These are phyloP conservation scores for Diaporthe batatas DNA, from an alignment of 2,329 filamentous ascomycete species.

Conservation along the genomic window DNA sequence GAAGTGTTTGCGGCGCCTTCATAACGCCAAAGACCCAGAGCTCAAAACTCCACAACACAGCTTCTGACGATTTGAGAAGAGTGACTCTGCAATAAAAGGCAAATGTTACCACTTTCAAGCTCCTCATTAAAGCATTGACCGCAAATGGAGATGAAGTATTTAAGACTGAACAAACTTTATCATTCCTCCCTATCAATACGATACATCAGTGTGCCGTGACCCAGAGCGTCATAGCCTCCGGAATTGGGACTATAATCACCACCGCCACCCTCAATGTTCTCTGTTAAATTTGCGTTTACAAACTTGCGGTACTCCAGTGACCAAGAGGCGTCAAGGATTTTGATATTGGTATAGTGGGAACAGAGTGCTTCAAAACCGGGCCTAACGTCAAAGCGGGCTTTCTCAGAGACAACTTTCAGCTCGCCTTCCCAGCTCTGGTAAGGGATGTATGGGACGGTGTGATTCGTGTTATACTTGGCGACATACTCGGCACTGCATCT, in stretches of 20 bases:
- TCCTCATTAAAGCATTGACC: too few relatives aligned
- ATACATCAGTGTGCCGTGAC: slow-evolving; percentile 5
- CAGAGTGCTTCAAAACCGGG: slow-evolving; percentile 2
- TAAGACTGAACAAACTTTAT: too few relatives aligned
- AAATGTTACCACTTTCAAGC: too few relatives aligned
- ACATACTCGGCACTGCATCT: slow-evolving; percentile 52
- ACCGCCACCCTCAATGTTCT: slow-evolving; percentile 4
- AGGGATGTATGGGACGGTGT: slow-evolving; percentile 57
- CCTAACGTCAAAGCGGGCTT: background rate
- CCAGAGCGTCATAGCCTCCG: background rate
- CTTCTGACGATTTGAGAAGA: too few relatives aligned
- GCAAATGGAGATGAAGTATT: too few relatives aligned
- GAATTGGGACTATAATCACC: slow-evolving; percentile 18
- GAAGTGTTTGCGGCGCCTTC: too few relatives aligned
- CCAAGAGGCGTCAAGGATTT: background rate
- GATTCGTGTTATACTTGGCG: slow-evolving; percentile 57
- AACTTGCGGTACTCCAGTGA: slow-evolving; percentile 2
- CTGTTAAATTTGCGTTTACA: background rate
- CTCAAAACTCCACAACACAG: too few relatives aligned
- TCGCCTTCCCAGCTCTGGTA: slow-evolving; percentile 52
- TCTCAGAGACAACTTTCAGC: slow-evolving; percentile 3
- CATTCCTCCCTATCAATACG: background rate
- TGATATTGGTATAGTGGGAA: background rate
- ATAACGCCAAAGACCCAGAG: too few relatives aligned
- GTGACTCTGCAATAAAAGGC: too few relatives aligned